Evolutionary conservation across 1,284 basidiomycete genomes (phyloP).

Genomic region (Retiboletus fuscus): DNA sequence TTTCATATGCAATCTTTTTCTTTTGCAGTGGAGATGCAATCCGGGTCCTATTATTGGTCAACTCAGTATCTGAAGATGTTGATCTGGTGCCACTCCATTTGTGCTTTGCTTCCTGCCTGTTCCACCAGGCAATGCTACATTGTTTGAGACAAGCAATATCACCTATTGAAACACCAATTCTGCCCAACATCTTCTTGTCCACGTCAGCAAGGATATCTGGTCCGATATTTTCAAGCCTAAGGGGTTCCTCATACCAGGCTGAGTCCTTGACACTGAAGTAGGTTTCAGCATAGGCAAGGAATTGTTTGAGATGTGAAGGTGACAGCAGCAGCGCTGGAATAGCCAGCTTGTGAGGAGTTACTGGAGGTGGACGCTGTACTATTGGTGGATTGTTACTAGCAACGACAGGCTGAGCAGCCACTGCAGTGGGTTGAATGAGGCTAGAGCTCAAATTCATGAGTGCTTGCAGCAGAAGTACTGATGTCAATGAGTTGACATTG

Average conservation of each 20-base stretch:
- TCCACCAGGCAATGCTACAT: too few species aligned
- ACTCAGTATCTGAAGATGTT: too few species aligned
- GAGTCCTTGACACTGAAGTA: not conserved
- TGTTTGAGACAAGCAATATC: too few species aligned
- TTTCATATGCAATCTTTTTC: too few species aligned
- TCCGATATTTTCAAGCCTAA: not conserved
- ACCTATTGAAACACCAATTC: too few species aligned
- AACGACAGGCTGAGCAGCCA: not conserved
- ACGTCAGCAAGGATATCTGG: slow-evolving; percentile 6
- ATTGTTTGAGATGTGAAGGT: not conserved
- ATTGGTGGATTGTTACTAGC: not conserved
- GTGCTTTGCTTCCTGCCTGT: too few species aligned
- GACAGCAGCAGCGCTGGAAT: too few species aligned
- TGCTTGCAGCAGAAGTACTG: slow-evolving; percentile 17
- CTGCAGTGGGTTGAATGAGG: not conserved
- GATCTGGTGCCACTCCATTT: too few species aligned
- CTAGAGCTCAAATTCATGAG: slow-evolving; percentile 9
- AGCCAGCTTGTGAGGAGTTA: not conserved
- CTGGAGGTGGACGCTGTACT: not conserved
- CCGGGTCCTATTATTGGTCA: too few species aligned
- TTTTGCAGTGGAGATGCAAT: too few species aligned
- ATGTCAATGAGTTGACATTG: slow-evolving; percentile 1
- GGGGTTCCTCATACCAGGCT: not conserved
- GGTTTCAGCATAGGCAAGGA: slow-evolving; percentile 21
- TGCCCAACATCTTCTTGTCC: slow-evolving; percentile 7